Conservation (phyloP, 257 asterid genomes). For the Linaria vulgaris region DNA sequence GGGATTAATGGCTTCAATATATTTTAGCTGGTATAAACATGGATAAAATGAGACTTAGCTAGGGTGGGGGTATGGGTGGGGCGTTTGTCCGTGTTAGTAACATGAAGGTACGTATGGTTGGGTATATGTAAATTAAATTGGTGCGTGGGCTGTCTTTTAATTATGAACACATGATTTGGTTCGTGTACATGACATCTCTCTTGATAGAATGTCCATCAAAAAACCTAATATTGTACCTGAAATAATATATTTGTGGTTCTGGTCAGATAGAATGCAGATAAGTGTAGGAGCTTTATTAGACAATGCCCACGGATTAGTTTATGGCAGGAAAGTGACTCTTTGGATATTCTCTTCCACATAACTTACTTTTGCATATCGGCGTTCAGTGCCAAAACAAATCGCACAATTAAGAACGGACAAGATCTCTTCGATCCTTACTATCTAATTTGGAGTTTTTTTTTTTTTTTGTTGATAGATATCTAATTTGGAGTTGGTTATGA, state of each 20-base stretch:
- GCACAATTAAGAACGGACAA: no score
- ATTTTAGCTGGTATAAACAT: no score
- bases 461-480: no score
- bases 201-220: conserved; percentile 28
- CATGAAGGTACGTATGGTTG: conserved; percentile 21
- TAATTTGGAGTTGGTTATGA: no score
- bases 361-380: background rate
- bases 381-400: no score
- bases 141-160: conserved; percentile 25
- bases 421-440: no score
- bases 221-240: conserved; percentile 2
- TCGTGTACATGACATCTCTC: conserved; percentile 30
- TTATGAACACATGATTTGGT: conserved; percentile 27
- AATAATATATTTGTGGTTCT: conserved; percentile 26
- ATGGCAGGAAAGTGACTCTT: conserved; percentile 25
- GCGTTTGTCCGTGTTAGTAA: background rate
- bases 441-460: no score
- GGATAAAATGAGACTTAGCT: conserved; percentile 10
- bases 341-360: conserved; percentile 9
- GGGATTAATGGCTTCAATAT: no score
- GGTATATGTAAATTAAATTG: conserved; percentile 15
- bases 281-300: conserved; percentile 22
- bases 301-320: conserved; percentile 50
- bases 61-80: conserved; percentile 8
- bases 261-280: conserved; percentile 25